Conservation (phyloP, 2,329 filamentous ascomycete genomes). For the Trichoderma koningii region DNA sequence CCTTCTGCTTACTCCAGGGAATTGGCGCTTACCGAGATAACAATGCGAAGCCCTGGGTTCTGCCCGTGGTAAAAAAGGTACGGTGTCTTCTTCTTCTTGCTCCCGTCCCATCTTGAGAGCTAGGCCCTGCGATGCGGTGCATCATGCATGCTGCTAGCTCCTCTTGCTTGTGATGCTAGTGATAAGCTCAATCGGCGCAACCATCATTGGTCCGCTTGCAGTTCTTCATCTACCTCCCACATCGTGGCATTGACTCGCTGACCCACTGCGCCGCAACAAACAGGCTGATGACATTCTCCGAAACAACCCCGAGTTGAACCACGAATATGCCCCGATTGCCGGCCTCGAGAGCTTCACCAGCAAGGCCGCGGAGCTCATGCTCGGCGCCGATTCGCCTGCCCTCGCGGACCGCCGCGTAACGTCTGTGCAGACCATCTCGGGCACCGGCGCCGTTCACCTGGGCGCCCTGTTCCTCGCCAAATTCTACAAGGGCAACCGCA, state of each 20-base stretch:
- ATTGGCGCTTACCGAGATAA: constrained; percentile 95
- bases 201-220: constrained; percentile 16
- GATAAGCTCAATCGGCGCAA: constrained; percentile 23
- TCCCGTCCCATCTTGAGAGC: neutral
- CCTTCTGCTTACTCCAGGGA: constrained; percentile 46
- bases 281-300: constrained; percentile 89
- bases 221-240: neutral
- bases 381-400: constrained; percentile 78
- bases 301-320: constrained; percentile 87
- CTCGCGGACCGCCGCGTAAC: constrained; percentile 78
- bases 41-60: constrained; percentile 94
- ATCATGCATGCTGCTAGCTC: neutral
- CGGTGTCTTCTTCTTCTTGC: constrained; percentile 20
- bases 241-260: constrained; percentile 7
- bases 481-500: constrained; percentile 77
- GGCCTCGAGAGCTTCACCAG: constrained; percentile 82
- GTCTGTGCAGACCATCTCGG: constrained; percentile 93
- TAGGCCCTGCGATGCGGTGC: neutral
- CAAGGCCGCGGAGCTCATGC: constrained; percentile 87
- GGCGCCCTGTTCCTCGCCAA: constrained; percentile 90
- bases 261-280: constrained; percentile 12
- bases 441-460: constrained; percentile 91
- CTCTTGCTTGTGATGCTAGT: constrained; percentile 4
- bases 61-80: constrained; percentile 97
- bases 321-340: constrained; percentile 97